Evolutionary conservation across 345 rosid species (phyloP).

Genomic region (Eucalyptus melliodora): DNA sequence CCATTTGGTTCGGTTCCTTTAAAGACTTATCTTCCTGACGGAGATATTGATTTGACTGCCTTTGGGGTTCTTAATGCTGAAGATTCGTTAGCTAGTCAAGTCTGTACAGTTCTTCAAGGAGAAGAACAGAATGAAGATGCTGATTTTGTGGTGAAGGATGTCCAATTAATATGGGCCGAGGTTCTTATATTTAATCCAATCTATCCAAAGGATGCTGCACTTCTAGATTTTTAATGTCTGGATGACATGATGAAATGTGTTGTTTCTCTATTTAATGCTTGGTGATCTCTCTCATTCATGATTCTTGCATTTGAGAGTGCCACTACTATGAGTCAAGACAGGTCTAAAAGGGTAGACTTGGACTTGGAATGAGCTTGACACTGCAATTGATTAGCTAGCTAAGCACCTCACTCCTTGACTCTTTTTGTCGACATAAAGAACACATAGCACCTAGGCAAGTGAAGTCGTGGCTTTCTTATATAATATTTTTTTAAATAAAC

Average conservation of each 20-base stretch:
- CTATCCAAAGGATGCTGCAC: background rate
- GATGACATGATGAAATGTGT: background rate
- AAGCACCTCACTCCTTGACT: background rate
- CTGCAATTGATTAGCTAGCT: background rate
- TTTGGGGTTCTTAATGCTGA: conserved; percentile 45
- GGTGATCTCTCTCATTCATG: background rate
- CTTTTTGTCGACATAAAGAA: background rate
- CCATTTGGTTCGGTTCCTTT: conserved; percentile 90
- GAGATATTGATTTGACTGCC: conserved; percentile 88
- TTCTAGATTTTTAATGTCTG: background rate
- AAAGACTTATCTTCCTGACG: conserved; percentile 96
- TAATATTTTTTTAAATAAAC: background rate
- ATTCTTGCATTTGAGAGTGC: background rate
- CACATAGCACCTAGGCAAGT: background rate
- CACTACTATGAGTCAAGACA: background rate
- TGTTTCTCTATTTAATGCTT: background rate
- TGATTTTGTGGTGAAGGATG: conserved; percentile 56
- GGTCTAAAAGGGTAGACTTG: background rate
- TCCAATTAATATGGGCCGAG: conserved; percentile 69
- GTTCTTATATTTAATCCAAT: conserved; percentile 8
- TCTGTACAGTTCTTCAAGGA: conserved; percentile 53
- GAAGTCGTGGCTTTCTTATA: background rate
- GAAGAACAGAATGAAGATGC: conserved; percentile 46
- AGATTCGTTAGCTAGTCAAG: conserved; percentile 50
- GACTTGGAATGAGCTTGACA: background rate